phyloP scores from a whole-genome alignment of 2,329 filamentous ascomycete species.

The Paracamarosporium sp. region DNA sequence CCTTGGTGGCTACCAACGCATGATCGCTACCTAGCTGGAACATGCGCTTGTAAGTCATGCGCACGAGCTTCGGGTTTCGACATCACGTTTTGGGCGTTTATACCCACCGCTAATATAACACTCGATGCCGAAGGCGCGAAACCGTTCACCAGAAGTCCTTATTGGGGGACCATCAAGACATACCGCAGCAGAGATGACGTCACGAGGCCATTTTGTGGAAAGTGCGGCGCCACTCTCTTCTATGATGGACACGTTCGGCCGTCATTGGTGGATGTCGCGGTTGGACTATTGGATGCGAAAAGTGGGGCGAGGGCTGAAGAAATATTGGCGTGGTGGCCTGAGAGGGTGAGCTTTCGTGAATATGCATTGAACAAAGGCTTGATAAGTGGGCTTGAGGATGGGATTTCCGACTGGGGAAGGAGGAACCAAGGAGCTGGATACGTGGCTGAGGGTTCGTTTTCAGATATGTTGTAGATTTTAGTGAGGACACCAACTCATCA shows the following conservation, averaged over 20 bases:
- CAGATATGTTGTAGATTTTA: neutral
- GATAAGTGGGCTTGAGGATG: conserved; percentile 42
- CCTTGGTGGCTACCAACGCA: conserved; percentile 42
- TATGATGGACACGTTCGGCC: conserved; percentile 51
- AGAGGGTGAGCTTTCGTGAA: conserved; percentile 43
- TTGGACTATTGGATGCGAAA: conserved; percentile 53
- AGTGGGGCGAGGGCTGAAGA: conserved; percentile 56
- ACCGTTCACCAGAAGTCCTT: conserved; percentile 18
- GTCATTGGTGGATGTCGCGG: conserved; percentile 53
- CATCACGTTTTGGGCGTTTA: conserved; percentile 57
- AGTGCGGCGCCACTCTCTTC: conserved; percentile 56
- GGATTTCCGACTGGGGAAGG: conserved; percentile 30
- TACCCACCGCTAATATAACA: conserved; percentile 46
- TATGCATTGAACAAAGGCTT: conserved; percentile 47
- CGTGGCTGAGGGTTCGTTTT: conserved; percentile 8
- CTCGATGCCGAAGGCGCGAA: conserved; percentile 31
- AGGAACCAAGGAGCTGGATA: conserved; percentile 11
- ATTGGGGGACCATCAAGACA: conserved; percentile 50
- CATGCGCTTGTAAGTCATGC: conserved; percentile 58
- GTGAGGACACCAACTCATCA: neutral
- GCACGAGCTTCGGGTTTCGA: conserved; percentile 52
- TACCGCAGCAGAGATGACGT: conserved; percentile 54
- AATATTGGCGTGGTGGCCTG: conserved; percentile 49
- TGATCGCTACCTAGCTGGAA: conserved; percentile 47
- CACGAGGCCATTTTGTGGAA: conserved; percentile 56